Base-by-base conservation (phyloP, 2,329 filamentous ascomycete species). In the Amylocarpus encephaloides region DNA sequence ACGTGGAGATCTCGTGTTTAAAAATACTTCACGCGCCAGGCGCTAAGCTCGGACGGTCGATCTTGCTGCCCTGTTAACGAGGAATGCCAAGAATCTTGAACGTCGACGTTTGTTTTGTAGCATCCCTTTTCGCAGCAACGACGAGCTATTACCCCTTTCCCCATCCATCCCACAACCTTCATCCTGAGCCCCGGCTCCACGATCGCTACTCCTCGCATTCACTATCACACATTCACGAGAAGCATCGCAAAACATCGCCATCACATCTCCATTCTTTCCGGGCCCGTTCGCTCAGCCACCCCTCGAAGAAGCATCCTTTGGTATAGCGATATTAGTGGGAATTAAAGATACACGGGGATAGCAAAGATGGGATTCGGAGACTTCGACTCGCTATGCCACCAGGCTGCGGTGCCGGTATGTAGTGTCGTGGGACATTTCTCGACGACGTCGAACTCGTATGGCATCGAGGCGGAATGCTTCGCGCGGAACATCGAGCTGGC, bases 401-500 rank as follows among this genome's bases (percentile, higher is more conserved):
- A 85, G 73, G 86, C 88, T 55, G 80, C 90, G 55, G 76, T 98
- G 59, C 93, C 93, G 52, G 72, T 97, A 63, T 98, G 93, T 72
- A 82, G 88, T 46, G 78, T 90, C 49, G 80, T 98, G 60, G 93
- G 93, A 15, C 79, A 85, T 41, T 80, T 85, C 62, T 82, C 82
- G 29, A 74, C 78, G 32, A 81, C 89, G 58, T 78, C 81, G 18
- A 79, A 76, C 59, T 77, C 79, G 50, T 79, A 84, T 11, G 88
- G 90, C 60, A 93, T 96, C 58, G 85, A 95, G 68, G 83, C 93
- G 50, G 81, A 83, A 65, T 98, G 93, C 75, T 97, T 92, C 72
- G 88, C 93, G 52, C 84, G 93, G 52, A 94, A 93, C 64, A 92
- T 98, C 69, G 91, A 96, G 70, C 71, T 97, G 59, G 93, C 91